Evolutionary conservation across 306 rosid genomes (phyloP), one percentile per base, ranked within the genome.

Genomic region (Ormosia emarginata): DNA sequence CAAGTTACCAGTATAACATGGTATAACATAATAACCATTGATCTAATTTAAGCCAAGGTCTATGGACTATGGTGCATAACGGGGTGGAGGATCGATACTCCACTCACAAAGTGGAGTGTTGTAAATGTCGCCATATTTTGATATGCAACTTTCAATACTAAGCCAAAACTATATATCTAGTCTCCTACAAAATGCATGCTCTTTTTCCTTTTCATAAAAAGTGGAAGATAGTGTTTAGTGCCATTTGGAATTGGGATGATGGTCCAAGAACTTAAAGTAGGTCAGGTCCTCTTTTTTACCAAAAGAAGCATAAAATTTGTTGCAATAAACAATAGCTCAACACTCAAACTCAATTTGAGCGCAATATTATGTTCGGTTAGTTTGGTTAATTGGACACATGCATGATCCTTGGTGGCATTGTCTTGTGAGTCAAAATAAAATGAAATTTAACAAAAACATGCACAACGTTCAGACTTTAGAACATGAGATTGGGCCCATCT

Each of bases 401-500:
- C 84, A 77, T 83, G 80, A 62, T 72, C 46, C 83, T 72, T 57
- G 18, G 41, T 85, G 86, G 78, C 71, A 50, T 37, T 85, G 86
- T 84, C 74, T 64, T 58, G 58, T 83, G 58, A 64, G 2, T 11
- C 14, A 67, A 79, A 69, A 43, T 53, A 69, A 80, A 75, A 41
- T 40, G 85, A 71, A 77, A 71, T 29, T 71, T 6, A 59, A 44
- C 66, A 58, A 67, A 78, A 63, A 53, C 10, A 24, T 72, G 82
- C 46, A 75, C 32, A 37, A 33, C 1, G 12, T 66, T 37, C 67
- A 44, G 56, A 83, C 52, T 61, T 72, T 67, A 30, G 85, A 83
- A 79, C 89, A 81, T 81, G 88, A 68, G 9, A 33, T 39, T 74
- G 86, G 59, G 4, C 82, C 86, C 86, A 84, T 85, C 64, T 56